phyloP scores from a whole-genome alignment of 2,329 filamentous ascomycete genomes.

The Penicillium italicum region DNA sequence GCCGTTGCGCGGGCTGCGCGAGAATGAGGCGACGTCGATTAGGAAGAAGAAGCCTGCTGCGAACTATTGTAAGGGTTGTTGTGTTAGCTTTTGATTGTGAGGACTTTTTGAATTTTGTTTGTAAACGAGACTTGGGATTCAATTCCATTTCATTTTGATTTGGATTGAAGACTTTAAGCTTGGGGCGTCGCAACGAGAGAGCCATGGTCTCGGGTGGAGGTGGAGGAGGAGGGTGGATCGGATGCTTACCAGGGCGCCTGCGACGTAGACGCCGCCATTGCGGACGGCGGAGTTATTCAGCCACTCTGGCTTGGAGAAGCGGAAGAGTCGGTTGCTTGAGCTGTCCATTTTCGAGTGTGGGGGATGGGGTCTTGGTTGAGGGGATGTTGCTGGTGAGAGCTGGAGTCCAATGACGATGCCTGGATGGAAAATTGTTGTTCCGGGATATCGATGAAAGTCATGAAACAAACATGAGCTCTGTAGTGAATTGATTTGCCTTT shows the following conservation, averaged over 20 bases:
- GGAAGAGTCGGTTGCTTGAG: constrained; percentile 59
- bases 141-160: not conserved
- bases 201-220: not conserved
- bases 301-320: constrained; percentile 65
- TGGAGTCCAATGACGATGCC: constrained; percentile 21
- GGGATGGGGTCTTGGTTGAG: not conserved
- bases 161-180: not conserved
- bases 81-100: not conserved
- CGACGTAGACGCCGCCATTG: constrained; percentile 62
- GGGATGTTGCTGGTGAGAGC: constrained; percentile 4
- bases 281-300: constrained; percentile 62
- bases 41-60: constrained; percentile 67
- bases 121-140: not conserved
- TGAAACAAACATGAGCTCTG: not conserved
- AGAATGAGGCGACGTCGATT: constrained; percentile 63
- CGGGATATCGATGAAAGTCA: constrained; percentile 1
- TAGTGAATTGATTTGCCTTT: not conserved
- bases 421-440: constrained; percentile 19
- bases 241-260: constrained; percentile 60
- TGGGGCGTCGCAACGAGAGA: not conserved
- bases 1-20: constrained; percentile 59
- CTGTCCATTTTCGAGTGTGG: constrained; percentile 34
- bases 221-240: constrained; percentile 6
- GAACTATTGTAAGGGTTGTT: constrained; percentile 49
- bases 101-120: not conserved